These are phyloP conservation scores for Wallacemonas sp. DNA, from an alignment of 208 protist genomes.

Conservation along the genomic window DNA sequence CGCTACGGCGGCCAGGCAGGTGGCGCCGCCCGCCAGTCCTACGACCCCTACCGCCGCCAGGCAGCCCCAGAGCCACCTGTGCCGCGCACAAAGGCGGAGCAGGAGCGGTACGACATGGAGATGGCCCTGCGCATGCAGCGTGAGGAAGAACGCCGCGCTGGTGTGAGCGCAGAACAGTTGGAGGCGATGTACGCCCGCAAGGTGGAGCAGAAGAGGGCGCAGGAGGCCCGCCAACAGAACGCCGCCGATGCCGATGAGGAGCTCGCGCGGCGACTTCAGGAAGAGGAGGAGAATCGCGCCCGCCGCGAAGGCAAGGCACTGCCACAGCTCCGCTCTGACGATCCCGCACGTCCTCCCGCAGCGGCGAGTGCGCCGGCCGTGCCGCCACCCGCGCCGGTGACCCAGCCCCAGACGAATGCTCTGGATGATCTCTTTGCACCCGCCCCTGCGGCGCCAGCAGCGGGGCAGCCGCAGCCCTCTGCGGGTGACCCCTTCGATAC, in stretches of 20 bases:
- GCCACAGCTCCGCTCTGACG: constrained; percentile 34
- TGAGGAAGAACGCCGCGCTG: constrained; percentile 78
- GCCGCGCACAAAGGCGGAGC: constrained; percentile 70
- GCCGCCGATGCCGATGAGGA: constrained; percentile 56
- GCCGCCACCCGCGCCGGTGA: constrained; percentile 16
- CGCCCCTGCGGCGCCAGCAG: constrained; percentile 11
- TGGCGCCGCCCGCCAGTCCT: neutral
- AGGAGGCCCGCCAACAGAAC: constrained; percentile 10
- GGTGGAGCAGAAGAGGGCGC: constrained; percentile 20
- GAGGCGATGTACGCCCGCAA: constrained; percentile 72
- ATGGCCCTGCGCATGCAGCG: constrained; percentile 81
- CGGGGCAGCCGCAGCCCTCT: constrained; percentile 8
- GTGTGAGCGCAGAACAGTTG: constrained; percentile 56
- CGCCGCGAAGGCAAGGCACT: constrained; percentile 26
- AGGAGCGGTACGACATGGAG: constrained; percentile 86
- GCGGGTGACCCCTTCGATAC: constrained; percentile 56
- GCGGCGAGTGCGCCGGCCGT: constrained; percentile 9
- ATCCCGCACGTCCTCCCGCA: neutral
- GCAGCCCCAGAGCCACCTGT: constrained; percentile 4
- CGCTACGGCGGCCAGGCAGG: constrained; percentile 25
- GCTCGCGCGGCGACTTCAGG: constrained; percentile 68
- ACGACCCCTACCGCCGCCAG: constrained; percentile 19
- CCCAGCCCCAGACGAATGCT: constrained; percentile 27
- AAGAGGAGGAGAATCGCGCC: constrained; percentile 67
- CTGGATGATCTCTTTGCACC: constrained; percentile 81